These are phyloP conservation scores for Lepiota venenata DNA, from an alignment of 768 basidiomycete genomes.

Conservation along the genomic window DNA sequence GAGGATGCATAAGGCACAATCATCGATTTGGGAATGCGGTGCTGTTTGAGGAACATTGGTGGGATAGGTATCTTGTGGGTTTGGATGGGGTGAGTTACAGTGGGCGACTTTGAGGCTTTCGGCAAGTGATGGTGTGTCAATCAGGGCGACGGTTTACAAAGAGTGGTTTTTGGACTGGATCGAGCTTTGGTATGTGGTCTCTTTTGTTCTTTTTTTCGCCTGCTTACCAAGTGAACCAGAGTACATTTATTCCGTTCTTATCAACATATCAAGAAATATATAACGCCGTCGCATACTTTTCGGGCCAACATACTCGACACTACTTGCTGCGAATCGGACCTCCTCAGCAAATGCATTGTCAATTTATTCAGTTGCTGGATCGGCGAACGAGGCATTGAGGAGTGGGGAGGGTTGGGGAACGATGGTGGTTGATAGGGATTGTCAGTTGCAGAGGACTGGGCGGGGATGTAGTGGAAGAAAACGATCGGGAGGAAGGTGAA, in stretches of 20 bases:
- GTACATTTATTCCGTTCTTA: slow-evolving; percentile 90
- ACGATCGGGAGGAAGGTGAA: slow-evolving; percentile 76
- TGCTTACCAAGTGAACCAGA: no score
- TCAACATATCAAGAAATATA: slow-evolving; percentile 85
- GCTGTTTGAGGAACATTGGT: slow-evolving; percentile 79
- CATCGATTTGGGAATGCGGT: slow-evolving; percentile 71
- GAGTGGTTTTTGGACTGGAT: slow-evolving; percentile 85
- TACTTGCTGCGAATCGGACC: slow-evolving; percentile 52
- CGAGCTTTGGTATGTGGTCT: slow-evolving; percentile 19
- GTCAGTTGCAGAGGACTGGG: slow-evolving; percentile 71
- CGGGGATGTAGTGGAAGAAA: slow-evolving; percentile 88
- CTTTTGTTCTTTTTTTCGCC: background rate
- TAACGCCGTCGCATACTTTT: slow-evolving; percentile 88
- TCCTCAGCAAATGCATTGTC: slow-evolving; percentile 5
- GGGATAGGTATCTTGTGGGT: slow-evolving; percentile 85
- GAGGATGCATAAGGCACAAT: no score
- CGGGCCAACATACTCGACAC: slow-evolving; percentile 73
- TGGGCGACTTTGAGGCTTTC: slow-evolving; percentile 75
- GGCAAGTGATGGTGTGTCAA: slow-evolving; percentile 71
- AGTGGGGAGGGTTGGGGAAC: slow-evolving; percentile 2
- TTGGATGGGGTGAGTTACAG: slow-evolving; percentile 91
- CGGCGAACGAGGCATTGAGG: slow-evolving; percentile 22
- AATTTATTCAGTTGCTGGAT: slow-evolving; percentile 9
- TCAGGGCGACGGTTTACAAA: slow-evolving; percentile 83
- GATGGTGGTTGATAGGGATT: slow-evolving; percentile 15